Percentiles rank a stretch among this genome's conserved stretches.
These are phyloP conservation scores for Fusarium goolgardi DNA, from an alignment of 2,329 filamentous ascomycete species.

Conservation along the genomic window DNA sequence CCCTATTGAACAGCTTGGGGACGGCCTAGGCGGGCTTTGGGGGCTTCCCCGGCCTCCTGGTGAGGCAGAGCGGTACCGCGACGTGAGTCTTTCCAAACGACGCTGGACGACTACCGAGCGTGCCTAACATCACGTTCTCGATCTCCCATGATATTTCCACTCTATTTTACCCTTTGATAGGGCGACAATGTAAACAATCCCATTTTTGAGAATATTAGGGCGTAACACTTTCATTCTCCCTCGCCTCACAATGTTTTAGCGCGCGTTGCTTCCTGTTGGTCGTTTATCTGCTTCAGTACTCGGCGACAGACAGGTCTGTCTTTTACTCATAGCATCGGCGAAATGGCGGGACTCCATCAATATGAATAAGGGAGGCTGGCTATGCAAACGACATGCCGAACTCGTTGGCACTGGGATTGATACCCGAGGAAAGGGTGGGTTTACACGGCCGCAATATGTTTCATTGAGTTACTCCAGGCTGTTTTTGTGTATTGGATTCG, in stretches of 20 bases:
- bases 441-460: conserved; percentile 14
- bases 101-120: conserved; percentile 68
- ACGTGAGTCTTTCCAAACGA: conserved; percentile 61
- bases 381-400: conserved; percentile 18
- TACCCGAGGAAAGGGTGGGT: conserved; percentile 23
- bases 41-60: conserved; percentile 57
- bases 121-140: conserved; percentile 27
- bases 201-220: conserved; percentile 9
- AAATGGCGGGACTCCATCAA: conserved; percentile 37
- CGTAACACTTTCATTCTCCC: conserved; percentile 21
- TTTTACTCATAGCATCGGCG: conserved; percentile 45
- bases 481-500: conserved; percentile 6
- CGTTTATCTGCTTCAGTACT: conserved; percentile 25
- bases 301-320: conserved; percentile 40
- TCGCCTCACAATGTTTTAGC: conserved; percentile 37
- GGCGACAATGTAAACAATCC: conserved; percentile 27
- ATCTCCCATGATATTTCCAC: conserved; percentile 15
- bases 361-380: conserved; percentile 25
- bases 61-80: conserved; percentile 60
- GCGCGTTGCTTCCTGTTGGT: conserved; percentile 40
- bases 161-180: conserved; percentile 17
- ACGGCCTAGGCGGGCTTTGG: conserved; percentile 58
- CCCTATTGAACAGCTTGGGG: conserved; percentile 53
- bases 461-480: conserved; percentile 10
- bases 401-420: conserved; percentile 24